Evolutionary conservation across 768 basidiomycete genomes (phyloP).

Genomic region (Cyathus striatus): DNA sequence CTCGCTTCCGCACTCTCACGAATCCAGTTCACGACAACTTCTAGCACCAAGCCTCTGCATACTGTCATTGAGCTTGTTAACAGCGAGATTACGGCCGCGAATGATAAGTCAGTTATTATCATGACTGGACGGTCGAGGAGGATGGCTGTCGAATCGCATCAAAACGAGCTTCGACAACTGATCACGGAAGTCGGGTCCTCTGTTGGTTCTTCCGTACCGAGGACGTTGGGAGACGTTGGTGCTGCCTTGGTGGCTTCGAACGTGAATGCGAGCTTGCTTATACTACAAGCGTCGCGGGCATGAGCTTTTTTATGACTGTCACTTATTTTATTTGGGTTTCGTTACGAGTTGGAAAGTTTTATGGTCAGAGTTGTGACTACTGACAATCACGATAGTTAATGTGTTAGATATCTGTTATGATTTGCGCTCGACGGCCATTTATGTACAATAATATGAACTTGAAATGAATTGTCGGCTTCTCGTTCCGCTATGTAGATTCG

Average conservation of each 20-base stretch:
- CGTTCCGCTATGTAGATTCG: too few species aligned
- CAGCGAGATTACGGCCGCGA: constrained; percentile 14
- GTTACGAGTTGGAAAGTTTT: too few species aligned
- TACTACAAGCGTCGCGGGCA: constrained; percentile 41
- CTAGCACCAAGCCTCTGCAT: constrained; percentile 53
- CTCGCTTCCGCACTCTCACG: constrained; percentile 47
- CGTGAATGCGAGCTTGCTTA: constrained; percentile 43
- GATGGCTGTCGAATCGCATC: constrained; percentile 56
- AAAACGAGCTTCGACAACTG: constrained; percentile 51
- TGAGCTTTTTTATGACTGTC: background rate
- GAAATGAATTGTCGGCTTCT: too few species aligned
- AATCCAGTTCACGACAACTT: constrained; percentile 51
- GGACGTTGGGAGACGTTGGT: constrained; percentile 74
- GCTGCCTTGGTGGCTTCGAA: constrained; percentile 59
- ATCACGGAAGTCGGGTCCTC: constrained; percentile 31
- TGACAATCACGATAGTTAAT: too few species aligned
- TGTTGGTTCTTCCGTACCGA: constrained; percentile 53
- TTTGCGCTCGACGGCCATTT: too few species aligned
- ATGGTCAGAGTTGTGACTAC: too few species aligned
- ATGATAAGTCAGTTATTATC: constrained; percentile 51
- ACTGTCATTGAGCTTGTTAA: constrained; percentile 41
- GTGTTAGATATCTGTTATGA: too few species aligned
- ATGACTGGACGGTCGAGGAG: constrained; percentile 71
- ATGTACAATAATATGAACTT: too few species aligned
- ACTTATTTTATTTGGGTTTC: too few species aligned